Evolutionary conservation across 164 flowering plant genomes (phyloP).

Genomic region (Chloranthus sessilifolius): DNA sequence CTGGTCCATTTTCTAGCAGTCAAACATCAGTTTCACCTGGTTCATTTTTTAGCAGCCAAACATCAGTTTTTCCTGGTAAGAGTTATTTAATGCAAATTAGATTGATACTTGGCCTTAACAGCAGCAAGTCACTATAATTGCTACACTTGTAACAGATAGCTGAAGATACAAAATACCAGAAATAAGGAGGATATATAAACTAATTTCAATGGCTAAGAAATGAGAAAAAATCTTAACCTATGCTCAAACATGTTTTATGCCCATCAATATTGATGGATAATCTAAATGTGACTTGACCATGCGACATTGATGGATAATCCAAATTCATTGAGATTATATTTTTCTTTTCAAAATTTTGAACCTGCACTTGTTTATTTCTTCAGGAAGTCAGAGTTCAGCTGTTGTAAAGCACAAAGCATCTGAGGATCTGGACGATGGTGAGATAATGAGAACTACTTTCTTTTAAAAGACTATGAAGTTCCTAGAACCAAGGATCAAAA

Average conservation of each 20-base stretch:
- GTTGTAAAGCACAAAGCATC: constrained; percentile 25
- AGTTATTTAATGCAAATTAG: constrained; percentile 8
- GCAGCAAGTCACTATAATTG: too few species aligned
- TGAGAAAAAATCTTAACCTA: too few species aligned
- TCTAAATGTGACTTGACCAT: too few species aligned
- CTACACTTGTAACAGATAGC: too few species aligned
- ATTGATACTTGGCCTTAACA: too few species aligned
- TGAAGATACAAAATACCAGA: too few species aligned
- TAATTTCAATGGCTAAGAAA: too few species aligned
- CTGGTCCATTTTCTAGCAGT: constrained; percentile 25
- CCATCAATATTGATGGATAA: too few species aligned
- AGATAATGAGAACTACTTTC: constrained; percentile 15
- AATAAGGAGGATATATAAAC: too few species aligned
- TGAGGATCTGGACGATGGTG: constrained; percentile 66
- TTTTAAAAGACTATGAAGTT: neutral
- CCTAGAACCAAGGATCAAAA: neutral
- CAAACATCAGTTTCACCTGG: constrained; percentile 35
- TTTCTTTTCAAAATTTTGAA: neutral
- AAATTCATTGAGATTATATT: too few species aligned
- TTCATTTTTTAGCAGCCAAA: constrained; percentile 25
- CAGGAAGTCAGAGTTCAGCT: constrained; percentile 50
- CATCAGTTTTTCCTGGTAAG: constrained; percentile 53
- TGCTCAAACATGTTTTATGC: too few species aligned
- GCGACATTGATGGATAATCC: too few species aligned
- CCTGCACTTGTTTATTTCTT: constrained; percentile 8